Evolutionary conservation across 169 alveolate genomes (phyloP), one percentile per base, ranked within the genome.

Genomic region (Eimeria zaria): DNA sequence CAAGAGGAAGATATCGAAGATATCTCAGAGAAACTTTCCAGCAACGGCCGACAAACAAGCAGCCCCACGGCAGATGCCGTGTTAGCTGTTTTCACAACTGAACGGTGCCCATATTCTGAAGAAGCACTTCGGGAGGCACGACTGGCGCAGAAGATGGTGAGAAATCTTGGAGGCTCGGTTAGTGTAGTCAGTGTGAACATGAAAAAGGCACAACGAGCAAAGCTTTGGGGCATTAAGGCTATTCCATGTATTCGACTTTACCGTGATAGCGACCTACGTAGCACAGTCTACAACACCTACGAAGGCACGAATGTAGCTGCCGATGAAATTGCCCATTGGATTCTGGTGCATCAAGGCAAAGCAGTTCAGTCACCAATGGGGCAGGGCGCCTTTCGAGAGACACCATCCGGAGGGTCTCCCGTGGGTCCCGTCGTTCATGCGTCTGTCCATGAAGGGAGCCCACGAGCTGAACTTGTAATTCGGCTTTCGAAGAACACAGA

Each of bases 111-210:
- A 16, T 4, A 39, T n/a, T 85, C 93, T 44, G 64, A 85, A 51
- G 93, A 85, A 48, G 93, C 93, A 14, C 64, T 85, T 9, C 60
- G 93, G 44, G 93, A 85, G 64, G 80, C 81, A 24, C 83, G 22
- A 36, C 33, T 36, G 24, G 93, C 93, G 33, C 93, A 85, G 58
- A 24, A 14, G 44, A 55, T 85, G 60, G 33, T 85, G 33, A 62
- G 64, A 20, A 48, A 41, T 22, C 60, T 33, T 55, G 93, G 93
- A 33, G 62, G 81, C 64, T 8, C 73, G 20, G 5, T 48, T 36
- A 27, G 9, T 8, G 81, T 85, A n/a, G 60, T 33, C 22, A 36
- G 46, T 18, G 48, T 85, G 80, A 36, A 12, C 44, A 53, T 60
- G 0, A 53, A 18, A 39, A 30, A 41, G 78, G 11, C 62, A 30